phyloP scores from a whole-genome alignment of 768 basidiomycete species.

The Boletales sp. region DNA sequence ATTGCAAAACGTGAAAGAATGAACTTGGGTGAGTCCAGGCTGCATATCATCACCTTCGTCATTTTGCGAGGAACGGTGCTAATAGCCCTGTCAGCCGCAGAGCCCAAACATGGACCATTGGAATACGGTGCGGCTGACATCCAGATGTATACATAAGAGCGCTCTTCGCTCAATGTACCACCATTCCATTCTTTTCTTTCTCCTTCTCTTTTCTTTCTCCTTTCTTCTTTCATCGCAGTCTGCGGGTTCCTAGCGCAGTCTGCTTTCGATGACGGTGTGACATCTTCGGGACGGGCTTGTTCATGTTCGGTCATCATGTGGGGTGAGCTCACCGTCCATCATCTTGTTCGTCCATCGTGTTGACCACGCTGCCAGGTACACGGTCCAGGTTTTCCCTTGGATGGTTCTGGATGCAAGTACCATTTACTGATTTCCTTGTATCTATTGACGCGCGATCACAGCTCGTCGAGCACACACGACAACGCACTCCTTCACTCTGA shows the following conservation, averaged over 20 bases:
- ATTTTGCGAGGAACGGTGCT: no score
- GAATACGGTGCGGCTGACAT: no score
- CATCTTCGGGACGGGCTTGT: background rate
- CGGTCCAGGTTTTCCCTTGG: background rate
- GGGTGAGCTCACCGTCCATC: background rate
- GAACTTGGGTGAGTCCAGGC: no score
- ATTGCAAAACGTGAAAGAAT: no score
- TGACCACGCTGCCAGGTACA: background rate
- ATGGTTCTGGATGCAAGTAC: constrained; percentile 1
- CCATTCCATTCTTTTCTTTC: constrained; percentile 2
- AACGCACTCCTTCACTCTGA: background rate
- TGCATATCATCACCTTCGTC: no score
- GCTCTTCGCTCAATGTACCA: background rate
- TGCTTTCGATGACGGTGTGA: background rate
- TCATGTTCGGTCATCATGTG: background rate
- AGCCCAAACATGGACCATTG: no score
- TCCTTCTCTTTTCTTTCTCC: background rate
- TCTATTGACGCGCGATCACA: background rate
- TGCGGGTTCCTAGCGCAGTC: constrained; percentile 1
- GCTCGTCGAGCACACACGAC: background rate
- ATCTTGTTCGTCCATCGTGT: background rate
- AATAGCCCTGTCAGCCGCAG: no score
- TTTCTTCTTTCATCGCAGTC: background rate
- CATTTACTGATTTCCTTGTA: background rate
- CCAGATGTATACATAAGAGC: background rate